Evolutionary conservation across 2,329 filamentous ascomycete species (phyloP), one percentile per base, ranked within the genome.

Genomic region (Microsporum canis): DNA sequence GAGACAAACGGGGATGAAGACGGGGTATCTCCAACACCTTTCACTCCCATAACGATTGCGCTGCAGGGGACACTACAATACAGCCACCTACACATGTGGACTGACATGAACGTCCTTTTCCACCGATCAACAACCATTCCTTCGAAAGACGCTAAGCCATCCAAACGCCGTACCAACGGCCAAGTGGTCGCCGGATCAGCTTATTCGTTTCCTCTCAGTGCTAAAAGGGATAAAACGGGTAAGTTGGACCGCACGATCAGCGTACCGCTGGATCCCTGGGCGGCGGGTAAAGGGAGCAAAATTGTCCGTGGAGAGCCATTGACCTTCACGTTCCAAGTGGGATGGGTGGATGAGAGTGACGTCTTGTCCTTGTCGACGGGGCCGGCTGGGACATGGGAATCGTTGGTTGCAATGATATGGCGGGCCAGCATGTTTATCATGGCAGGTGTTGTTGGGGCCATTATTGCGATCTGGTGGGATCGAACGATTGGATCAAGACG

Each of bases 21-120:
- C 7, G 55, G 56, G n/a, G 49, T 51, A 7, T 61, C 60, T n/a
- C 41, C 62, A 10, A 75, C 74, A 61, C 82, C 85, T 70, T 91
- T 88, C 76, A 88, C 92, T 12, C 91, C 92, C 0, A 80, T 96
- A 41, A 88, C 95, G 5, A 89, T 99, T 65, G 91, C 91, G 1
- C 78, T 99, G 17, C 88, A 91, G 10, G 94, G 94, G 1, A 95
- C 89, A 0, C 80, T 97, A 23, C 91, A 99, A 75, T 79, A 87
- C 58, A 90, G 86, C 72, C 94, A 96, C 74, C 80, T 99, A 68
- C 94, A 97, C 76, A 84, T 99, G 66, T 88, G 88, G 70, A 92
- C 91, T 4, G 85, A 89, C 70, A 81, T 97, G 73, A 97, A 97
- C 72, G 85, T 97, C 63, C 79, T 97, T 60, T 80, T 96, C 66